Conservation (phyloP, 192 early-diverging fungal genomes). For the Podila clonocystis region DNA sequence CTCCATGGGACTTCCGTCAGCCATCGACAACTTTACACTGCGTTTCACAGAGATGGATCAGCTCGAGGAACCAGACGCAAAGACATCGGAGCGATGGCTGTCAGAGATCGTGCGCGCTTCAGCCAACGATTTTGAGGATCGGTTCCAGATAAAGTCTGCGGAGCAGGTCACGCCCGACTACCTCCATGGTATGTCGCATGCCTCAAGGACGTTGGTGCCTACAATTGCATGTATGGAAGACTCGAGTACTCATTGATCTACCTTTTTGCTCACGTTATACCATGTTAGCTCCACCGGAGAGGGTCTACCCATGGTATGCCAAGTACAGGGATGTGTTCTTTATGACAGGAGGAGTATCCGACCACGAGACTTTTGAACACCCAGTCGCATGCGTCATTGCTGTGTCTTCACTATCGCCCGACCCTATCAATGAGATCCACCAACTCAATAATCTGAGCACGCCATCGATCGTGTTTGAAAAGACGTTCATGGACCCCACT, state of each 20-base stretch:
- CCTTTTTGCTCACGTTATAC: background rate
- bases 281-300: slow-evolving; percentile 55
- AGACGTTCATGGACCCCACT: slow-evolving; percentile 81
- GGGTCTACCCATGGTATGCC: slow-evolving; percentile 87
- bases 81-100: slow-evolving; percentile 56
- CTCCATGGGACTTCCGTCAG: slow-evolving; percentile 64
- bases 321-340: slow-evolving; percentile 74
- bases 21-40: slow-evolving; percentile 71
- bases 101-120: slow-evolving; percentile 55
- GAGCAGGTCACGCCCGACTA: slow-evolving; percentile 58
- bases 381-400: slow-evolving; percentile 88
- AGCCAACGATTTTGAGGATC: slow-evolving; percentile 11
- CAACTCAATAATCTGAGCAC: slow-evolving; percentile 62
- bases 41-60: slow-evolving; percentile 68
- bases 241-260: background rate
- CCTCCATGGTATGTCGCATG: slow-evolving; percentile 46
- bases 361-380: slow-evolving; percentile 95
- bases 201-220: background rate
- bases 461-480: slow-evolving; percentile 67
- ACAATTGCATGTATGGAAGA: background rate
- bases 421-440: slow-evolving; percentile 78
- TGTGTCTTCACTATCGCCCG: slow-evolving; percentile 70
- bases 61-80: slow-evolving; percentile 63
- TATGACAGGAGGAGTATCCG: slow-evolving; percentile 72
- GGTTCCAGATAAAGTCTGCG: slow-evolving; percentile 51